Base-by-base conservation (phyloP, 1,284 basidiomycete species). In the Fomitopsis palustris region DNA sequence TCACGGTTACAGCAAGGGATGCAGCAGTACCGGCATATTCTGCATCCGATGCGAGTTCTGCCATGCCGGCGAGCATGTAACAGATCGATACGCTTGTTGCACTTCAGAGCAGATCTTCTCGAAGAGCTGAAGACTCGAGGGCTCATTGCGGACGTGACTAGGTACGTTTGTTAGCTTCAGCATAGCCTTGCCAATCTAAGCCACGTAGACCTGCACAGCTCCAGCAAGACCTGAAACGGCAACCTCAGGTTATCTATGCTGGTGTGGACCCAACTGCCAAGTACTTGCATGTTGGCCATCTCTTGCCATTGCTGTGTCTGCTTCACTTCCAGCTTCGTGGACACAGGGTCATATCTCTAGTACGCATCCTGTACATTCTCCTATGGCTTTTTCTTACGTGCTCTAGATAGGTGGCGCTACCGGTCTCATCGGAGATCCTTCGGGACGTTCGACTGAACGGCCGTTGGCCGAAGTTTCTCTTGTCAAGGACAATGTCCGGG, bases 381-480 rank as follows among this genome's bases (percentile, higher is more conserved):
- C 55, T 45, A 33, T 29, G 49, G 19, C 35, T 25, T 38, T 27
- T 49, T 4, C 41, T 53, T 21, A 61, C 33, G 55, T 49, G 14
- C 27, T 21, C n/a, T 68, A 98, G 95, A 91, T 98, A 71, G 96
- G 96, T 37, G 96, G 96, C 0, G 96, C 95, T 1, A 98, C 97
- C 0, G 97, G 95, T 2, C 84, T 90, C n/a, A 91, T 99, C 35
- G 97, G 97, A 7, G 97, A 99, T 71, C 97, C 97, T 2, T 95
- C 94, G 0, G 97, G 97, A 1, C 83, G 96, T 31, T 82, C 83
- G 2, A 87, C 87, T 0, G 97, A 98, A 72, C 86, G 97, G 17
- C 84, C 87, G 57, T 80, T 87, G 1, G 84, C 94, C 5, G 80
- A 85, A 42, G 70, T 74, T 9, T 74, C 80, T 2, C 79, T 83